Percentiles rank a stretch among this genome's conserved stretches.
These are phyloP conservation scores for Trichosporon asahii DNA, from an alignment of 1,284 basidiomycete species.

Conservation along the genomic window DNA sequence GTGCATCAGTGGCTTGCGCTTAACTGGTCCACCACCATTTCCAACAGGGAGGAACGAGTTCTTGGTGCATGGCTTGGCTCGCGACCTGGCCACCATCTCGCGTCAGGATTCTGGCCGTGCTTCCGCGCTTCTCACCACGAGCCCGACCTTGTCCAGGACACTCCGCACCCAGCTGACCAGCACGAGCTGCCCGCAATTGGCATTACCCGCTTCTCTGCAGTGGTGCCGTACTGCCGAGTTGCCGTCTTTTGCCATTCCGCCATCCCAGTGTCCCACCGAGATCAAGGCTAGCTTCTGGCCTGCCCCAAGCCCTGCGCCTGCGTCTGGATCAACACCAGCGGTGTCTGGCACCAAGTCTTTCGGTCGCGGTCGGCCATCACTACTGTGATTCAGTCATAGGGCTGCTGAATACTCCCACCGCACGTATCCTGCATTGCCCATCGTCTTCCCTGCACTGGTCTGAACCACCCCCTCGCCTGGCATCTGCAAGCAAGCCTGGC, in stretches of 20 bases:
- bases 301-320: background rate
- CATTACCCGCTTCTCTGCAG: background rate
- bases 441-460: background rate
- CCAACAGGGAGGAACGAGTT: background rate
- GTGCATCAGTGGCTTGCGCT: constrained; percentile 3
- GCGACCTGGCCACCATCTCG: background rate
- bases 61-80: background rate
- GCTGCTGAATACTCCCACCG: background rate
- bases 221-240: background rate
- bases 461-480: background rate
- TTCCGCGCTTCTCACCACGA: background rate
- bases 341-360: background rate
- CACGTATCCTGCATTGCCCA: background rate
- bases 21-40: background rate
- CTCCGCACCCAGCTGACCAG: background rate
- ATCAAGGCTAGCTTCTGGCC: background rate
- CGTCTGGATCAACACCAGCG: background rate
- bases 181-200: background rate
- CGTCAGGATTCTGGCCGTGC: background rate
- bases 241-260: background rate
- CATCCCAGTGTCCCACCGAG: background rate
- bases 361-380: background rate
- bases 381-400: background rate
- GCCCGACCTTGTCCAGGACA: background rate
- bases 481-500: background rate